A percentile compares a stretch with the other conserved stretches of the same genome.
Conservation (phyloP, 2,329 filamentous ascomycete species). For the Pseudogymnoascus sp. region DNA sequence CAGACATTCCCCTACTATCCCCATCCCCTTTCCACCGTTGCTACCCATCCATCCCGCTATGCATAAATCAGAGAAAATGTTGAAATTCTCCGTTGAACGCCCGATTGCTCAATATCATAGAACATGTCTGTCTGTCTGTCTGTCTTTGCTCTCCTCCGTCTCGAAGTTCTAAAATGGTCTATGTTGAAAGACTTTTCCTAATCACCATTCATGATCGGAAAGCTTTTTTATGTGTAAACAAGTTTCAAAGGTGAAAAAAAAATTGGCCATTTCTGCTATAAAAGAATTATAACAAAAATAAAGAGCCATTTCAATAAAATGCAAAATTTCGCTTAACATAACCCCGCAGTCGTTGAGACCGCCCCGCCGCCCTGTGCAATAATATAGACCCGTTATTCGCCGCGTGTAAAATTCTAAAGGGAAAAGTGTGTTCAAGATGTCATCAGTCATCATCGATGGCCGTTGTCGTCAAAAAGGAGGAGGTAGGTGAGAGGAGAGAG, state of each 20-base stretch:
- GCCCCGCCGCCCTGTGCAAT: slow-evolving; percentile 24
- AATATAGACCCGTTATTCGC: slow-evolving; percentile 24
- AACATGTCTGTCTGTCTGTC: slow-evolving; percentile 11
- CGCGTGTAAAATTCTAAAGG: slow-evolving; percentile 22
- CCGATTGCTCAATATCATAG: slow-evolving; percentile 19
- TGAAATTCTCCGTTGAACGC: slow-evolving; percentile 31
- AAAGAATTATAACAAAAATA: neutral
- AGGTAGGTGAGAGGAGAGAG: slow-evolving; percentile 15
- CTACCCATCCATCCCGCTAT: neutral
- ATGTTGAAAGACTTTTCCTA: slow-evolving; percentile 31
- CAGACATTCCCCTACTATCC: neutral
- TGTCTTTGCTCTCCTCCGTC: slow-evolving; percentile 18
- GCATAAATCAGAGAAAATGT: slow-evolving; percentile 24
- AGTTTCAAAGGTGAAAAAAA: neutral
- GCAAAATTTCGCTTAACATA: slow-evolving; percentile 13
- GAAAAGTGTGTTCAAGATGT: slow-evolving; percentile 13
- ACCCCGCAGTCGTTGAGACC: slow-evolving; percentile 27
- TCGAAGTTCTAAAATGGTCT: slow-evolving; percentile 22
- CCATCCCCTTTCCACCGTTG: neutral
- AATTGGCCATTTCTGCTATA: neutral
- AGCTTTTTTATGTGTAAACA: neutral
- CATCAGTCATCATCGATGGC: slow-evolving; percentile 3
- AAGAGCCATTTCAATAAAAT: neutral
- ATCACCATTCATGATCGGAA: slow-evolving; percentile 9
- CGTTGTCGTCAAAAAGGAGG: neutral